Evolutionary conservation across 1,284 basidiomycete species (phyloP).

Genomic region (Pseudozyma sp.): DNA sequence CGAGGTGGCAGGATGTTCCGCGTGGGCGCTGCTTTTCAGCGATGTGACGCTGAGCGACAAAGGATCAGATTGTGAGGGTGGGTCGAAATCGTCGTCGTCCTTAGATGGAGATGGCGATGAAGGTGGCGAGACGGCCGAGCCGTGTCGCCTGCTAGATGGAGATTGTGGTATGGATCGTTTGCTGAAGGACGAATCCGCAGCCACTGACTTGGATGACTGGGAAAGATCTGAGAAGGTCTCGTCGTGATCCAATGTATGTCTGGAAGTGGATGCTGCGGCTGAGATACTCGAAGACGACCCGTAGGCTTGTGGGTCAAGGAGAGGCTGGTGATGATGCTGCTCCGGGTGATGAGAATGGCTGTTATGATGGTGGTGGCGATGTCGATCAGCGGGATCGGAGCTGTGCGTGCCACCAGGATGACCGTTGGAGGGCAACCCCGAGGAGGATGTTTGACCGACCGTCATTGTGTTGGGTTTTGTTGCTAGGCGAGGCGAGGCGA

Average conservation of each 20-base stretch:
- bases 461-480: conserved; percentile 8
- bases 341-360: conserved; percentile 11
- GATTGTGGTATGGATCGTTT: neutral
- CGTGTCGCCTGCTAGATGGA: conserved; percentile 7
- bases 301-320: neutral
- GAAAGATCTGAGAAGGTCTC: neutral
- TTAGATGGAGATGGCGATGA: conserved; percentile 22
- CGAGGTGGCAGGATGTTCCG: conserved; percentile 37
- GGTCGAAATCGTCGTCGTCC: conserved; percentile 13
- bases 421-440: neutral
- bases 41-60: conserved; percentile 7
- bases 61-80: conserved; percentile 10
- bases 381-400: neutral
- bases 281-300: conserved; percentile 1
- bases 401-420: too few relatives aligned
- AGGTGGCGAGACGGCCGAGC: conserved; percentile 22
- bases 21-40: conserved; percentile 1
- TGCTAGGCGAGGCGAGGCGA: too few relatives aligned
- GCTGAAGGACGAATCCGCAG: neutral
- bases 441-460: conserved; percentile 1
- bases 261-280: conserved; percentile 28
- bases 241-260: conserved; percentile 21
- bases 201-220: conserved; percentile 3
- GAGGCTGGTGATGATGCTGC: conserved; percentile 1
- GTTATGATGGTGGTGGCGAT: conserved; percentile 7